Base-by-base conservation (phyloP, 1,284 basidiomycete genomes). In the Leccinum fuscescens region DNA sequence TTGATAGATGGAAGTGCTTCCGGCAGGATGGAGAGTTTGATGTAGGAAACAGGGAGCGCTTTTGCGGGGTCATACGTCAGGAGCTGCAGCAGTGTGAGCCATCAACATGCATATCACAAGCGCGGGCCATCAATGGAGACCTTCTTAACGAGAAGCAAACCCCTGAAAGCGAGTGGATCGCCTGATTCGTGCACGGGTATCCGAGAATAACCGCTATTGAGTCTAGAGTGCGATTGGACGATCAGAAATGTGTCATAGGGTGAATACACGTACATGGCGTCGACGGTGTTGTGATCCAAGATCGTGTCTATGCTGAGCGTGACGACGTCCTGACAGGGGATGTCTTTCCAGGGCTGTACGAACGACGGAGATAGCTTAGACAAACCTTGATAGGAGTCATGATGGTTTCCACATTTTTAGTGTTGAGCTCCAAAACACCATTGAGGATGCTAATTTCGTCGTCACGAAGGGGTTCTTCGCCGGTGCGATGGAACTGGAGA, bases 371-470 rank as follows among this genome's bases (percentile, higher is more conserved):
- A 29, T 31, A 4, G 39, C 1, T 20, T 0, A 17, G 50, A 64
- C 78, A 17, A 55, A 89, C 90, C 70, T 84, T 79, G 75, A 95
- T 88, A 1, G 90, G 88, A 0, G 93, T 96, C 94, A 95, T 96
- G 65, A 97, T 94, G 42, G 84, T 77, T 65, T 90, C 84, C 1
- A 92, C 91, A 27, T 86, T 88, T 74, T 96, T 94, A 22, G 86
- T 86, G 70, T 92, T 94, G 58, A 96, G 80, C 59, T 93, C 92
- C 37, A 95, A 76, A 0, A 96, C 93, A 12, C 92, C 92, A 70
- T 94, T 95, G 50, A 96, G 78, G 66, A 96, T 96, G 55, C 83
- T 84, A 61, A 95, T 94, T 75, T 95, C 91, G 67, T 96, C 91
- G 72, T 96, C 92, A 33, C 92, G 82, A 17, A 96, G 80, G 0